Percentiles rank a stretch among this genome's conserved stretches.
Conservation (phyloP, 495 filamentous ascomycete species). For the Penicillium daleae region DNA sequence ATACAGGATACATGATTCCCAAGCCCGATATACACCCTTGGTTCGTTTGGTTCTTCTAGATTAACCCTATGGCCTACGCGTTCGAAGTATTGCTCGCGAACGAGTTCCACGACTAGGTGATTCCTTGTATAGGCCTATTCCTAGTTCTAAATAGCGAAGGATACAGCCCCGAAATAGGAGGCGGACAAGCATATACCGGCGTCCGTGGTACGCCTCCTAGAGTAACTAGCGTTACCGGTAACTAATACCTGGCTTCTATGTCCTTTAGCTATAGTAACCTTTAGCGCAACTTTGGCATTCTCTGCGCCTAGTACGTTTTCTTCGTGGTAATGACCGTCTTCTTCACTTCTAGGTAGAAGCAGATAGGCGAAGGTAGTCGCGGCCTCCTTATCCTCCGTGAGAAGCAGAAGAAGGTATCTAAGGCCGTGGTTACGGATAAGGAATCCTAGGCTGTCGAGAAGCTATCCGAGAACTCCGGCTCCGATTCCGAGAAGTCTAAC, state of each 20-base stretch:
- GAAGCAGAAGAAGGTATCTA: slow-evolving; percentile 11
- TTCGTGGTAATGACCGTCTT: slow-evolving; percentile 36
- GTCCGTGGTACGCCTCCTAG: slow-evolving; percentile 52
- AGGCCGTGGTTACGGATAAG: slow-evolving; percentile 23
- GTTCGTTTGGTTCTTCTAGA: slow-evolving; percentile 71
- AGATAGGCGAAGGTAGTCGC: slow-evolving; percentile 19
- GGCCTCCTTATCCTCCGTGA: slow-evolving; percentile 38
- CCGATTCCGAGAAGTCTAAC: slow-evolving; percentile 6
- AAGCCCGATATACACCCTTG: slow-evolving; percentile 68
- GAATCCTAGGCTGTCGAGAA: slow-evolving; percentile 30
- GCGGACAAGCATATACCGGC: slow-evolving; percentile 45
- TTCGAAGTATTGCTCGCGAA: slow-evolving; percentile 68
- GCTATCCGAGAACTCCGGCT: background rate
- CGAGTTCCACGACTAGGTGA: slow-evolving; percentile 59
- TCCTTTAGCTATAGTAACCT: slow-evolving; percentile 37
- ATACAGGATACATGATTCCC: slow-evolving; percentile 57
- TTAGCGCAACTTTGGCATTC: slow-evolving; percentile 47
- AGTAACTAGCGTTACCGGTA: slow-evolving; percentile 42
- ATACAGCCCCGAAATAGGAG: slow-evolving; percentile 20
- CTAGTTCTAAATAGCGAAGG: slow-evolving; percentile 40
- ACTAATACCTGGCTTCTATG: slow-evolving; percentile 48
- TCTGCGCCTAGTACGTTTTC: slow-evolving; percentile 41
- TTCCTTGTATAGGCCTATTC: slow-evolving; percentile 48
- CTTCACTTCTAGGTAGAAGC: slow-evolving; percentile 35
- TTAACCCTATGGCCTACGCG: slow-evolving; percentile 71